Evolutionary conservation across 1,139 yeast species (phyloP), one percentile per base, ranked within the genome.

Genomic region (Nematodospora anomalae): DNA sequence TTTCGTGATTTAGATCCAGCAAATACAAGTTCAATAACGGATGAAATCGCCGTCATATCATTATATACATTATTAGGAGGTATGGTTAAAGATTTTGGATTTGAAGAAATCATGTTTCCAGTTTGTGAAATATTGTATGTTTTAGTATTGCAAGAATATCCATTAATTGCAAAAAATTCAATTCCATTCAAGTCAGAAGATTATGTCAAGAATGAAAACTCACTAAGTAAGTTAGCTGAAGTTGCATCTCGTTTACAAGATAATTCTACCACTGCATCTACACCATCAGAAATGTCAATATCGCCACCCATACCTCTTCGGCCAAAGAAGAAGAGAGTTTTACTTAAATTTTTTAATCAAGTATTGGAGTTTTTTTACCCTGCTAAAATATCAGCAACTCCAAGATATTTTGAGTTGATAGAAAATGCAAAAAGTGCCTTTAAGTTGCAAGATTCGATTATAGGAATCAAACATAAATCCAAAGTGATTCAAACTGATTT

Each of bases 61-160:
- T 63, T 86, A 32, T 73, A 74, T 47, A 73, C 82, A 20, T 55
- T 83, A 16, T 52, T 86, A 18, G 95, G 95, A 2, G 79, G 82
- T 11, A 76, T 89, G 44, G 74, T 83, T 26, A 82, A 80, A 49
- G 95, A 85, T 57, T 86, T 82, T 62, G 95, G 95, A 1, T 84
- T 86, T 53, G 89, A 86, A 51, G 58, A 72, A 1, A 69, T 81
- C 16, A 60, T 83, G 46, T 68, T 71, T 41, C 82, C 84, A 2
- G 54, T 86, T 25, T 75, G 86, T 45, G 89, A 83, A 45, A 69
- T 84, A 6, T 75, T 85, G 45, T 83, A 80, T 51, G 79, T 74
- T 36, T 62, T 76, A 21, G 67, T 86, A n/a, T 57, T 80, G 23
- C 68, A 68, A 36, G 88, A 83, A 42, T 82, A 80, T 51, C 90